Conservation (phyloP, 768 basidiomycete genomes). For the Trichaptum fuscoviolaceum region DNA sequence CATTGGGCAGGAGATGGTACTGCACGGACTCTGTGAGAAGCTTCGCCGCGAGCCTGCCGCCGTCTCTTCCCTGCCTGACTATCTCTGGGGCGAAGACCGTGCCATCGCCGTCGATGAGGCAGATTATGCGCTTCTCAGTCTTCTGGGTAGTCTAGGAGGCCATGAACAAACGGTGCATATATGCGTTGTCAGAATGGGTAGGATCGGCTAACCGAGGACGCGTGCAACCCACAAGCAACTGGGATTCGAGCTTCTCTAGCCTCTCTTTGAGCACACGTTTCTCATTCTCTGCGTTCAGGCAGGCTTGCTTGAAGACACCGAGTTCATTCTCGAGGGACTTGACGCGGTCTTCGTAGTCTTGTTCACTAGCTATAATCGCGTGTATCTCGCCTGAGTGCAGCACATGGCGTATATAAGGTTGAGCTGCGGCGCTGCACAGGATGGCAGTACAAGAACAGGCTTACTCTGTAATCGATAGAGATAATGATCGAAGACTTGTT, state of each 20-base stretch:
- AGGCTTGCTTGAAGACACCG: constrained; percentile 24
- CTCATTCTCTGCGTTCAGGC: constrained; percentile 16
- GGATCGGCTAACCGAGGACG: constrained; percentile 2
- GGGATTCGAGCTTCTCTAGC: constrained; percentile 15
- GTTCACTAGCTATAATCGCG: constrained; percentile 20
- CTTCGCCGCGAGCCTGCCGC: constrained; percentile 53
- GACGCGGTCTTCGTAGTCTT: constrained; percentile 16
- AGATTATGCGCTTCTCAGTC: constrained; percentile 32
- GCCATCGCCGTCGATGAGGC: constrained; percentile 61
- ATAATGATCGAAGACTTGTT: constrained; percentile 5
- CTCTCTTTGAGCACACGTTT: constrained; percentile 15
- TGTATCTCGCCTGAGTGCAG: constrained; percentile 21
- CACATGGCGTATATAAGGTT: not conserved
- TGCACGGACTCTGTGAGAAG: constrained; percentile 33
- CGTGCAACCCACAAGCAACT: constrained; percentile 16
- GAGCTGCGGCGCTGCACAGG: not conserved
- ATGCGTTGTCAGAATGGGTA: constrained; percentile 6
- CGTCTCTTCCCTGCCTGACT: constrained; percentile 48
- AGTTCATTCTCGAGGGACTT: constrained; percentile 21
- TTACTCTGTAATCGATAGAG: constrained; percentile 1
- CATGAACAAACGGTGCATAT: not conserved
- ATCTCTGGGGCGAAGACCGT: constrained; percentile 53
- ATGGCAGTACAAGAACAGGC: not conserved
- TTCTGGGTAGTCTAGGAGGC: constrained; percentile 13
- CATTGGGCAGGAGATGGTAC: constrained; percentile 17